Evolutionary conservation across 495 filamentous ascomycete species (phyloP).

Genomic region (Immersiella caudata): DNA sequence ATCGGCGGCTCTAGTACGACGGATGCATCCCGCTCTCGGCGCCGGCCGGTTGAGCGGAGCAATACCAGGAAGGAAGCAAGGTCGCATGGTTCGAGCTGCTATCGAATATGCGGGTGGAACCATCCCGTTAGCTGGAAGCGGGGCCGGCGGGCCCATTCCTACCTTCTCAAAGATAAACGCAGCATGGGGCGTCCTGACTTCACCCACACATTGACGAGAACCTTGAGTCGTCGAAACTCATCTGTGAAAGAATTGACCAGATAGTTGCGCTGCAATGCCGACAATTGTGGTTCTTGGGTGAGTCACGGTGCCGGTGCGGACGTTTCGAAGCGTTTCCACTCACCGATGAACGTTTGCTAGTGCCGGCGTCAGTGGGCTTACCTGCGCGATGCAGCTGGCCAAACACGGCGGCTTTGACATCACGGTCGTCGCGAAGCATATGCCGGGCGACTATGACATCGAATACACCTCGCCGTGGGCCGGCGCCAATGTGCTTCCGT

Average conservation of each 20-base stretch:
- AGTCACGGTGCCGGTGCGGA: conserved; percentile 25
- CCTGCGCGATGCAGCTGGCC: conserved; percentile 83
- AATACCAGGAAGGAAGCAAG: neutral
- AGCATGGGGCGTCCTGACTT: neutral
- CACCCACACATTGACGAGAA: conserved; percentile 19
- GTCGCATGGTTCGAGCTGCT: neutral
- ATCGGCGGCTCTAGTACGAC: neutral
- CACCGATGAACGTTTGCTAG: conserved; percentile 50
- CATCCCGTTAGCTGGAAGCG: neutral
- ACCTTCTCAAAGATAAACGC: neutral
- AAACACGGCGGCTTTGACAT: conserved; percentile 66
- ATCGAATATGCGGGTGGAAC: neutral
- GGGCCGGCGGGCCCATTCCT: neutral
- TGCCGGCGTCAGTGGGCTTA: conserved; percentile 89
- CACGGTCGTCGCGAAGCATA: conserved; percentile 89
- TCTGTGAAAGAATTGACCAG: neutral
- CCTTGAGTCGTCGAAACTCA: too few species aligned
- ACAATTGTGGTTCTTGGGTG: conserved; percentile 71
- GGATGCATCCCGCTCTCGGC: conserved; percentile 26
- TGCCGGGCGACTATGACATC: conserved; percentile 97
- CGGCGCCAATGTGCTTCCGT: conserved; percentile 92
- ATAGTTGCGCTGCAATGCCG: conserved; percentile 31
- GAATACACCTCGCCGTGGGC: conserved; percentile 97
- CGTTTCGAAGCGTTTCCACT: neutral
- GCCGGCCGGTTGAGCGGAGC: conserved; percentile 30